Evolutionary conservation across 2,329 filamentous ascomycete species (phyloP), one percentile per base, ranked within the genome.

Genomic region (Didymella sp.): DNA sequence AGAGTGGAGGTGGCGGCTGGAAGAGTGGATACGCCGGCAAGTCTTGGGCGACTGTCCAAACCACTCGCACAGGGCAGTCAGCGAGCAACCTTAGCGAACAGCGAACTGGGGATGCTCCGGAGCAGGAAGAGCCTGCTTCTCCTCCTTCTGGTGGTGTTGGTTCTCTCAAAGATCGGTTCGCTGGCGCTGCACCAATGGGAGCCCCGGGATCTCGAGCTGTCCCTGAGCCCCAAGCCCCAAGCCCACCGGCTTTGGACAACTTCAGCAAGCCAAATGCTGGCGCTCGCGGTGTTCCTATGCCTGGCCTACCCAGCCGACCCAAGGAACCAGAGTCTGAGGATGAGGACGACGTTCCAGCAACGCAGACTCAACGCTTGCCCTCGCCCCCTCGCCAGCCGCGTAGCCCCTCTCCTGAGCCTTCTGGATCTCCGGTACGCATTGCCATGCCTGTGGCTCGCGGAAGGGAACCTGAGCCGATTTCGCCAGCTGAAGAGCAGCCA

Each of bases 1-100:
- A 84, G 71, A 96, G 90, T 70, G 92, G 90, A 59, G 83, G 82
- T 30, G 80, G 79, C 55, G 88, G 91, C 58, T 97, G 93, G 93
- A 92, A 94, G 83, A 96, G 92, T 76, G 90, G 91, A 17, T 97
- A 97, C 74, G 81, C 82, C 45, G 94, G 94, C 60, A 98, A 96
- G 81, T 89, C 86, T 30, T 98, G 94, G 94, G 92, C 87, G 24
- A 80, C 92, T 3, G 92, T 97, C 27, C 87, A 92, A 69, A 91
- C 89, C 11, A 85, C 85, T 9, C 83, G 85, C 53, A 93, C 87
- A 51, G 88, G 89, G 17, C 88, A 87, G 53, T 87, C 86, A 56
- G 80, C 77, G 9, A 70, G 72, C 25, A 81, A 81, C 63, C 71
- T 81, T 38, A 80, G 79, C 40, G 81, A 85, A 58, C 87, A 94